Evolutionary conservation across 495 filamentous ascomycete genomes (phyloP), one percentile per base, ranked within the genome.

Genomic region (Hypoxylon lenormandii): DNA sequence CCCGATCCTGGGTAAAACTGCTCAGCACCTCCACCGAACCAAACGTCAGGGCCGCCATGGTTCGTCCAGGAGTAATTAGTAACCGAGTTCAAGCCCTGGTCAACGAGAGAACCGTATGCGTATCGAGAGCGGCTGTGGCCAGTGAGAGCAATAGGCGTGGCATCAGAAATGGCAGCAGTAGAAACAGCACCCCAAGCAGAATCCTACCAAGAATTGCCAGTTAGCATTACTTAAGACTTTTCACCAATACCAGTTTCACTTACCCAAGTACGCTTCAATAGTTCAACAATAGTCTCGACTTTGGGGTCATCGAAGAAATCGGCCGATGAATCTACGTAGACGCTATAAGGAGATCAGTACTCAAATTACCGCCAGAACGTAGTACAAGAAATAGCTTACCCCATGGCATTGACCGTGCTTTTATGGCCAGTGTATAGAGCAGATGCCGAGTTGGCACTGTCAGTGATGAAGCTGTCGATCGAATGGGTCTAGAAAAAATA

Each of bases 401-500:
- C 87, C 74, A 92, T 82, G 21, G 88, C 88, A 66, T 92, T 91
- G 62, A 90, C 89, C 0, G 87, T 87, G 51, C 83, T 87, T 82
- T 92, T 92, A 77, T 92, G 90, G 22, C 90, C 90, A 3, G 86
- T 82, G 76, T 92, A 92, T 16, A 92, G 80, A 6, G 90, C 89
- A 6, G 88, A 90, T 0, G 90, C 90, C 15, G 86, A 89, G 80
- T 92, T 92, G 68, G 90, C 90, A 19, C 87, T 90, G 76, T 92
- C 90, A 18, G 90, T 92, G 77, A 92, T 91, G 79, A 88, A 92
- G 19, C 80, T 83, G 77, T 91, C 89, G 75, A 92, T 83, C 2
- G 90, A 91, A 76, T 92, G 90, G 5, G 86, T 85, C 67, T 70
- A 43, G 26, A 73, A 78, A 76, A 33, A 59, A 40, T 16, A 26